Conservation (phyloP, 306 rosid genomes). For the Acacia acuminata region DNA sequence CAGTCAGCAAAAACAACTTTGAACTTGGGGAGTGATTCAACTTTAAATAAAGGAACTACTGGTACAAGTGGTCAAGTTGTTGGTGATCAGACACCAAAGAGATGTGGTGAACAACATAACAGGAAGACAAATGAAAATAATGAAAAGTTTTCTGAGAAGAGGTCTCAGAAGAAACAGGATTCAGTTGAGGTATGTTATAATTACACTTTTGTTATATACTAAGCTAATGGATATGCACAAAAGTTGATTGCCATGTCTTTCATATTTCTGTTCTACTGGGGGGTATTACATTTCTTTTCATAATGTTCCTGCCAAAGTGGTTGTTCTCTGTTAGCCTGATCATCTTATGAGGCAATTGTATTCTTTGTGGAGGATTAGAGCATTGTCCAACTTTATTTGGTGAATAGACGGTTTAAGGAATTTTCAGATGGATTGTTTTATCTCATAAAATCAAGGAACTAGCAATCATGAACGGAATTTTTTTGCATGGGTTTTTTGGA, state of each 20-base stretch:
- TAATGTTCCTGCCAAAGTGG: not conserved
- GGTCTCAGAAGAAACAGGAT: slow-evolving; percentile 56
- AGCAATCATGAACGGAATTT: not conserved
- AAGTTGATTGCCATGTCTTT: not conserved
- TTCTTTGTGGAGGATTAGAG: not conserved
- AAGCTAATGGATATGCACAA: slow-evolving; percentile 4
- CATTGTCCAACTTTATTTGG: not conserved
- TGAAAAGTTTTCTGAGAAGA: slow-evolving; percentile 45
- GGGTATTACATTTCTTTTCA: not conserved
- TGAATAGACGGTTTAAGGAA: not conserved
- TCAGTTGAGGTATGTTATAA: slow-evolving; percentile 65
- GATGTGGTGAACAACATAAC: slow-evolving; percentile 21
- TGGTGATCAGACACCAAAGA: too few species aligned
- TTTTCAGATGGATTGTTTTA: not conserved
- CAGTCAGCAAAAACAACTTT: slow-evolving; percentile 33
- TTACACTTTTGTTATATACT: not conserved
- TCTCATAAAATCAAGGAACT: not conserved
- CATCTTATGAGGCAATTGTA: not conserved
- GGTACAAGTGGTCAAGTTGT: slow-evolving; percentile 13
- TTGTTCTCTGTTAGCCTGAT: not conserved
- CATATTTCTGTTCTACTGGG: not conserved
- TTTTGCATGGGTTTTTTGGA: too few species aligned
- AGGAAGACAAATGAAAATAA: slow-evolving; percentile 36
- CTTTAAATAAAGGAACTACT: slow-evolving; percentile 22
- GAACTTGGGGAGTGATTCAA: slow-evolving; percentile 25